phyloP scores from a whole-genome alignment of 768 basidiomycete species.

The Suillus discolor region DNA sequence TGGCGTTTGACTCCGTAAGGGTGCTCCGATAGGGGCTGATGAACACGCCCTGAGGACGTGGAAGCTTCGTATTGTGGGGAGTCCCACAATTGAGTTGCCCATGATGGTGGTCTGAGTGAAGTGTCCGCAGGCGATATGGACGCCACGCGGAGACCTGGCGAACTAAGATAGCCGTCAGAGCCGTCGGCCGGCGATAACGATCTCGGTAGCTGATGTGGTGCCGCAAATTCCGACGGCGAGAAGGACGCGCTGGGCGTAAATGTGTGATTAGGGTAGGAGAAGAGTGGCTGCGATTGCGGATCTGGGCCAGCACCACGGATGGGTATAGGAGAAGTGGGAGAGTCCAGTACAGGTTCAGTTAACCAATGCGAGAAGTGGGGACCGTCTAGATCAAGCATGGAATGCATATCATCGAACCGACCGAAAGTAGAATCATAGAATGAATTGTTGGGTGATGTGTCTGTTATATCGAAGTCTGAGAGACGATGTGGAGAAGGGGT shows the following conservation, averaged over 20 bases:
- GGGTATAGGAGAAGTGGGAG: conserved; percentile 62
- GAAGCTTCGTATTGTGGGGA: conserved; percentile 47
- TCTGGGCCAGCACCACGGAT: conserved; percentile 51
- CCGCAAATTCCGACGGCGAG: conserved; percentile 64
- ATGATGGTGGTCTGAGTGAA: conserved; percentile 57
- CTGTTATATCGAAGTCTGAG: conserved; percentile 42
- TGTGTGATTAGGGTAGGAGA: conserved; percentile 48
- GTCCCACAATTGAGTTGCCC: conserved; percentile 72
- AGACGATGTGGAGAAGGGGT: conserved; percentile 42
- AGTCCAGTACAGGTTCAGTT: conserved; percentile 54
- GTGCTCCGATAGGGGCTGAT: conserved; percentile 48
- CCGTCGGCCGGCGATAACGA: conserved; percentile 61
- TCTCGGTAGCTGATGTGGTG: conserved; percentile 61
- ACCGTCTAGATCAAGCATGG: conserved; percentile 44
- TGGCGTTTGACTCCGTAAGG: conserved; percentile 44
- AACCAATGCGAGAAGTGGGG: conserved; percentile 60
- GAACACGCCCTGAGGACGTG: conserved; percentile 46
- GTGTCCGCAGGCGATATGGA: conserved; percentile 68
- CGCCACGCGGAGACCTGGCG: conserved; percentile 45
- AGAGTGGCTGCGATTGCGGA: conserved; percentile 46
- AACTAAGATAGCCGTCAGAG: conserved; percentile 48
- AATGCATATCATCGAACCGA: conserved; percentile 34
- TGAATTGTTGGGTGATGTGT: conserved; percentile 41
- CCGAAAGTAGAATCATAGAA: conserved; percentile 36
- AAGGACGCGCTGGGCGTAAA: conserved; percentile 54